phyloP scores from a whole-genome alignment of 2,329 filamentous ascomycete species.

The Atkinsonella hypoxylon region DNA sequence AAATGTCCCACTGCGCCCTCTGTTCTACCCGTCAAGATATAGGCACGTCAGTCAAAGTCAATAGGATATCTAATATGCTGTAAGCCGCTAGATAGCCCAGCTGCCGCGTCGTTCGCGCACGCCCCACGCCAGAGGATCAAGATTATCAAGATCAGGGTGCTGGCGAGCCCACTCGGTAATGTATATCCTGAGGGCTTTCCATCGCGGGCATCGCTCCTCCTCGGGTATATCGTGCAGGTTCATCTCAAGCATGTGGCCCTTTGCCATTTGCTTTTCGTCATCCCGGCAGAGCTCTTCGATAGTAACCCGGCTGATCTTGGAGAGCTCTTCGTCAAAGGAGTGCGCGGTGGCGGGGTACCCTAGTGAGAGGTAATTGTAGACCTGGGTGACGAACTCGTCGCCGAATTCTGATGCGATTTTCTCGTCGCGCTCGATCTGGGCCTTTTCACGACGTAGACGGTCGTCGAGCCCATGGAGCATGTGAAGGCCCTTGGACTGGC shows the following conservation, averaged over 20 bases:
- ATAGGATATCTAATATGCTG: not conserved
- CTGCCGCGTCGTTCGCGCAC: slow-evolving; percentile 55
- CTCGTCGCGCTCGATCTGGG: slow-evolving; percentile 36
- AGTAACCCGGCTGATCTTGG: slow-evolving; percentile 63
- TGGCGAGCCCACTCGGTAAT: slow-evolving; percentile 84
- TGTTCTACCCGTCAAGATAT: not conserved
- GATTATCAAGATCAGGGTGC: slow-evolving; percentile 59
- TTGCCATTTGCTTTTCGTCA: slow-evolving; percentile 49
- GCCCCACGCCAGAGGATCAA: slow-evolving; percentile 53
- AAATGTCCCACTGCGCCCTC: too few species aligned
- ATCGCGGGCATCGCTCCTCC: slow-evolving; percentile 52
- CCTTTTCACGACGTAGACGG: slow-evolving; percentile 36
- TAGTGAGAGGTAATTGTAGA: slow-evolving; percentile 92
- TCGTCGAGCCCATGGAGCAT: slow-evolving; percentile 41
- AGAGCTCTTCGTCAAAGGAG: slow-evolving; percentile 73
- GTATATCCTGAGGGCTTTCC: slow-evolving; percentile 74
- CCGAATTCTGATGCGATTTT: slow-evolving; percentile 57
- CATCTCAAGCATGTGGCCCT: slow-evolving; percentile 60
- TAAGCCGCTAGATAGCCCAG: slow-evolving; percentile 48
- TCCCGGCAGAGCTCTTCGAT: slow-evolving; percentile 59
- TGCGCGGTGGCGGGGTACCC: slow-evolving; percentile 81
- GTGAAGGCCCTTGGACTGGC: slow-evolving; percentile 32
- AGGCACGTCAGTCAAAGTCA: not conserved
- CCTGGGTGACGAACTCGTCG: slow-evolving; percentile 81
- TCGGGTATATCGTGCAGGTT: slow-evolving; percentile 30